Conservation (phyloP, 2,329 filamentous ascomycete species). For the Fusarium sp. region DNA sequence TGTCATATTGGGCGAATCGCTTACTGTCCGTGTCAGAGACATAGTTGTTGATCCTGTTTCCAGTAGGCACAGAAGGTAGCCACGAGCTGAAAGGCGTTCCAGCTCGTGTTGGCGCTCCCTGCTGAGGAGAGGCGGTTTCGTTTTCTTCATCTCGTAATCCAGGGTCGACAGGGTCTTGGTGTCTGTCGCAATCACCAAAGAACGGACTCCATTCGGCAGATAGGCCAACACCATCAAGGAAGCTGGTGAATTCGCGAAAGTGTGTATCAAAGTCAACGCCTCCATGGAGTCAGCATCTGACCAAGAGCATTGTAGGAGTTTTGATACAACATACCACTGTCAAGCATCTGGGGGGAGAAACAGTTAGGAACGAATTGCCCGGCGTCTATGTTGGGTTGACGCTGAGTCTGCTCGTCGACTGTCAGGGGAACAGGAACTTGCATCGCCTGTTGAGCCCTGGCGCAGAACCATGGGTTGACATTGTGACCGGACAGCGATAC, state of each 20-base stretch:
- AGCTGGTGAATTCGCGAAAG: slow-evolving; percentile 53
- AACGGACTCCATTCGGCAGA: slow-evolving; percentile 55
- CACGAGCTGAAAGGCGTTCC: slow-evolving; percentile 53
- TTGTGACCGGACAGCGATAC: background rate
- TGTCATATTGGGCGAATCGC: background rate
- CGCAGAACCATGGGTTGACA: slow-evolving; percentile 14
- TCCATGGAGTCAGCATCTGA: background rate
- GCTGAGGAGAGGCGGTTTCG: background rate
- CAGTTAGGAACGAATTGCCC: slow-evolving; percentile 11
- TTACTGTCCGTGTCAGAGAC: slow-evolving; percentile 17
- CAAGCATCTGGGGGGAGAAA: slow-evolving; percentile 10
- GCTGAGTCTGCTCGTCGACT: background rate
- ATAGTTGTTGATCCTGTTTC: slow-evolving; percentile 41
- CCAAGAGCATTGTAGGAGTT: background rate
- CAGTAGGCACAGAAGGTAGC: slow-evolving; percentile 51
- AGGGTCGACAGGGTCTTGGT: background rate
- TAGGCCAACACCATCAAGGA: slow-evolving; percentile 52
- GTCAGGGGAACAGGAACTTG: background rate
- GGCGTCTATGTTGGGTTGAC: background rate
- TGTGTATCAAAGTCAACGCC: slow-evolving; percentile 45
- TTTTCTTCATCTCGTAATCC: background rate
- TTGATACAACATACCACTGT: background rate
- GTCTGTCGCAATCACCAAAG: slow-evolving; percentile 44
- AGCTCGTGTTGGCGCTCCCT: background rate
- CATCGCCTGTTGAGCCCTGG: slow-evolving; percentile 5